Conservation (phyloP, 108 stramenopile genomes). For the Discostella pseudostelligera region DNA sequence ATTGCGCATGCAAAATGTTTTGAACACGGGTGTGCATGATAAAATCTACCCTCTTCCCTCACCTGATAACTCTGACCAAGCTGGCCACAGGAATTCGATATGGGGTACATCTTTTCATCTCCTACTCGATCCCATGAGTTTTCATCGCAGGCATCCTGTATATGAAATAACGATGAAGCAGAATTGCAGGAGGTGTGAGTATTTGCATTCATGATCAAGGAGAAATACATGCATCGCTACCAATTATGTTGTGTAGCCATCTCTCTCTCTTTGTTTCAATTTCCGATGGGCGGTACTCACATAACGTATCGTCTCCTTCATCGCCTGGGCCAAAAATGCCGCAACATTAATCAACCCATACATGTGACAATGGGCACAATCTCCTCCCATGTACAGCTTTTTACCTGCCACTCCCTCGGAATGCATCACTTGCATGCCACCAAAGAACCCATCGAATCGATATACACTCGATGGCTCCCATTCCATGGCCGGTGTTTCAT, state of each 20-base stretch:
- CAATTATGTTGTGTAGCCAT: too few relatives aligned
- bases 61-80: slow-evolving; percentile 30
- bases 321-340: slow-evolving; percentile 52
- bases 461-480: slow-evolving; percentile 52
- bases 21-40: too few relatives aligned
- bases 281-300: slow-evolving; percentile 20
- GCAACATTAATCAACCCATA: slow-evolving; percentile 49
- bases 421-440: slow-evolving; percentile 43
- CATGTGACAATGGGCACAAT: slow-evolving; percentile 42
- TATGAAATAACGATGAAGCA: too few relatives aligned
- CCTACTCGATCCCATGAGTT: slow-evolving; percentile 48
- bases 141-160: neutral
- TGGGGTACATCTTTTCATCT: slow-evolving; percentile 34
- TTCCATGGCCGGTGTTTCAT: slow-evolving; percentile 38
- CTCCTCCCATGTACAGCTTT: slow-evolving; percentile 39
- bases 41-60: neutral
- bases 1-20: too few relatives aligned
- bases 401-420: slow-evolving; percentile 43
- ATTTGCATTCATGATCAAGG: too few relatives aligned
- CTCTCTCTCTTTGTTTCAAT: too few relatives aligned
- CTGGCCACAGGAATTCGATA: slow-evolving; percentile 5
- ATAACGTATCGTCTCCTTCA: slow-evolving; percentile 60
- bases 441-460: slow-evolving; percentile 44
- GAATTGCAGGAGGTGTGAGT: too few relatives aligned
- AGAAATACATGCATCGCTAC: too few relatives aligned